Percentiles rank a stretch among this genome's conserved stretches.
phyloP scores from a whole-genome alignment of 108 stramenopile genomes.

The Cylindrotheca closterium region DNA sequence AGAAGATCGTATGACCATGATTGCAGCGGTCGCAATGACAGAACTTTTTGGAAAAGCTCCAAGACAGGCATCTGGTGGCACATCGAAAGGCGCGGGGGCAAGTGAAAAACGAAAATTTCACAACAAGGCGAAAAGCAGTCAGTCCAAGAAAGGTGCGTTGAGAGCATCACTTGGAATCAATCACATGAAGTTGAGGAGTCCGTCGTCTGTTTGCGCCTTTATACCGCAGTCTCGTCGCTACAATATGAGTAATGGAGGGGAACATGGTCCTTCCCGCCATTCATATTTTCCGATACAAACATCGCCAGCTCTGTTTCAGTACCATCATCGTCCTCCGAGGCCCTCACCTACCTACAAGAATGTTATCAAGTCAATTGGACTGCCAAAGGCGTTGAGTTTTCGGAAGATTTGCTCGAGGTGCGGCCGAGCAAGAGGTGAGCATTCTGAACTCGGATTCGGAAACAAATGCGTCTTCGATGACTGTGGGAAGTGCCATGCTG shows the following conservation, averaged over 20 bases:
- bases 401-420: constrained; percentile 82
- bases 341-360: constrained; percentile 28
- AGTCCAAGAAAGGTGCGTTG: too few relatives aligned
- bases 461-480: constrained; percentile 75
- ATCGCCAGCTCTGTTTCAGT: constrained; percentile 1
- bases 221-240: too few relatives aligned
- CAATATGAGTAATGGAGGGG: too few relatives aligned
- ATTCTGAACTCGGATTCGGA: constrained; percentile 85
- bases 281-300: not conserved
- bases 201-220: too few relatives aligned
- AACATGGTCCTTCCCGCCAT: constrained; percentile 11
- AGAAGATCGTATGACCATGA: constrained; percentile 48
- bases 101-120: too few relatives aligned
- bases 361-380: constrained; percentile 29
- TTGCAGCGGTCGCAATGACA: constrained; percentile 67
- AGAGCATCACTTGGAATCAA: too few relatives aligned
- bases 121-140: too few relatives aligned
- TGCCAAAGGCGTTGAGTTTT: constrained; percentile 71
- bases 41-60: constrained; percentile 30
- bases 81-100: too few relatives aligned
- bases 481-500: constrained; percentile 72
- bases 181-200: too few relatives aligned
- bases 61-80: not conserved
- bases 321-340: constrained; percentile 12
- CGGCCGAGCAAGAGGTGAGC: constrained; percentile 74